Evolutionary conservation across 116 monocot genomes (phyloP).

Genomic region (Papilionanthe hybrid): DNA sequence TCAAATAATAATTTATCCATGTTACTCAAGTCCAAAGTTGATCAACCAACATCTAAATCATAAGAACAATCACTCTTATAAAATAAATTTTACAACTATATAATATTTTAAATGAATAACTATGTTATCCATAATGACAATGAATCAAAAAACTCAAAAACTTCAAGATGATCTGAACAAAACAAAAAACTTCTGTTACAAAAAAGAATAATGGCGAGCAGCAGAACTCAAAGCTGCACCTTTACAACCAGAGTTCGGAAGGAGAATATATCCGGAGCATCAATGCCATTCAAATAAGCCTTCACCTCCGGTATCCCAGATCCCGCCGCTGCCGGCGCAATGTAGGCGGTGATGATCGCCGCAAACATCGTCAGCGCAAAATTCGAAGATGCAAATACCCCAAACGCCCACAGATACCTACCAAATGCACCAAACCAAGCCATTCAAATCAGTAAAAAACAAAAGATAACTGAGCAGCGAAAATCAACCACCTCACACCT

Average conservation of each 20-base stretch:
- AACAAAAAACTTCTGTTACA: neutral
- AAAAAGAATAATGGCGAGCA: neutral
- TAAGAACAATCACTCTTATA: too few relatives aligned
- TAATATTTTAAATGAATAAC: too few relatives aligned
- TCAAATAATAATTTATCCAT: too few relatives aligned
- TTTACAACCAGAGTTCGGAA: constrained; percentile 67
- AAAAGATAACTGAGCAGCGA: neutral
- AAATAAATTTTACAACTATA: too few relatives aligned
- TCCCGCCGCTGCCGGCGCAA: constrained; percentile 76
- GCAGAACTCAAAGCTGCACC: constrained; percentile 29
- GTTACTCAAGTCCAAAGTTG: too few relatives aligned
- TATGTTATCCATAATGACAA: neutral
- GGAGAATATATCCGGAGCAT: constrained; percentile 75
- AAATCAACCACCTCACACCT: constrained; percentile 22
- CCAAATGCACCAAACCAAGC: neutral
- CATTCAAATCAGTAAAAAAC: neutral
- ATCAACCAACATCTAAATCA: too few relatives aligned
- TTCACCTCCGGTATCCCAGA: constrained; percentile 97
- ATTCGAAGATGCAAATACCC: constrained; percentile 56
- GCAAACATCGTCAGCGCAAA: constrained; percentile 65
- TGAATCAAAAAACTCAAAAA: neutral
- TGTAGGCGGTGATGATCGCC: constrained; percentile 51
- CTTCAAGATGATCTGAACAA: neutral
- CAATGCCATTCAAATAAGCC: constrained; percentile 92
- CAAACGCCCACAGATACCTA: constrained; percentile 68